Evolutionary conservation across 768 basidiomycete genomes (phyloP), one percentile per base, ranked within the genome.

Genomic region (Suillus spraguei): DNA sequence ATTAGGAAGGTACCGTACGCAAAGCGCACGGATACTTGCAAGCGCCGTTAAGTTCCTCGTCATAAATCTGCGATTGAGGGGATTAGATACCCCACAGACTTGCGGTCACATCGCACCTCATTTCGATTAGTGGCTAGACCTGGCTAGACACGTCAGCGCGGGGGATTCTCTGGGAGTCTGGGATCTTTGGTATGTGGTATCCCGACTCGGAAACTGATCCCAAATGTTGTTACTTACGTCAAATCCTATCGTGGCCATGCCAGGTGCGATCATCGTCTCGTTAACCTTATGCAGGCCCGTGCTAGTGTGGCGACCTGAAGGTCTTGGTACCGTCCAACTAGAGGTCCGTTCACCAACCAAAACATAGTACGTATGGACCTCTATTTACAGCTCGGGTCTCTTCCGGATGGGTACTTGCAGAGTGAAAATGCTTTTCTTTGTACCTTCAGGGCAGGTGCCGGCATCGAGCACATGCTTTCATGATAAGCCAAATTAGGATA

Each of bases 31-130:
- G 49, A 28, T 8, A 53, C 32, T 33, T 53, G 35, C n/a, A n/a
- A 35, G 52, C 52, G 52, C 52, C 35, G 52, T 53, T 33, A 13
- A 53, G 52, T 53, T 53, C 32, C 52, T 53, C 52, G 33, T 53
- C 52, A 33, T 53, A 35, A 53, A 53, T 53, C 52, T 53, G 52
- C 52, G 52, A 53, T 53, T 53, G 52, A 53, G 52, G 52, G 52
- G 52, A 35, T n/a, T 35, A 53, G 52, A 35, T 53, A 53, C 52
- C 52, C 52, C 52, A 53, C 52, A 53, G 33, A 7, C n/a, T 1
- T 53, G 20, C 52, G 52, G 33, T 53, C 33, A 35, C 35, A 53
- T 1, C 50, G 32, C 28, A 17, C 32, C 32, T 53, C 33, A 20
- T 52, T 52, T 52, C 20, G 32, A 52, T 53, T 11, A 11, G 28